Evolutionary conservation across 2,329 filamentous ascomycete species (phyloP), one percentile per base, ranked within the genome.

Genomic region (Iodosphaeria phyllophila): DNA sequence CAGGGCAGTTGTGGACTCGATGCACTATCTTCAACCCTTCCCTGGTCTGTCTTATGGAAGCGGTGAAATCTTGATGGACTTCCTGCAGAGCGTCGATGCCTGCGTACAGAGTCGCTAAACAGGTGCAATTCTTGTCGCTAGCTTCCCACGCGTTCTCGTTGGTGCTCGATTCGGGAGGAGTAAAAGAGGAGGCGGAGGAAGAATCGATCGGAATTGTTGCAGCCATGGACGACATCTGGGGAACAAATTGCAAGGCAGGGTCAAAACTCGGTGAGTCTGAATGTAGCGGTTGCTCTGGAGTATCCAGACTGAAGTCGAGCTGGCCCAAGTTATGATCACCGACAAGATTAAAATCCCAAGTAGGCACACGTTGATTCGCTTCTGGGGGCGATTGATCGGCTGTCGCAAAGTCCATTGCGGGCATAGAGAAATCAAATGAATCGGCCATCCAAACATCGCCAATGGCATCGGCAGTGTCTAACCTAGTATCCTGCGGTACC

Each of bases 71-170:
- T 3, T 34, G 33, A 1, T 62, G 54, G 2, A 65, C 48, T 20
- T 46, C 48, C 24, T 54, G 52, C 31, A 69, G 51, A 12, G 56
- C 54, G 30, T 60, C 52, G 3, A 68, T 47, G 4, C 62, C 53
- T 5, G 59, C 49, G 36, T 58, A 64, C 9, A 69, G 48, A 9
- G 44, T 50, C 1, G 56, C 51, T 1, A 60, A 51, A 31, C 64
- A 69, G 28, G 48, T 40, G 31, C 64, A 69, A 11, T 13, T 20
- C 6, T 6, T 17, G 18, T n/a, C 22, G 16, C 11, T 18, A 17
- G 15, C 14, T 24, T 7, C n/a, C 20, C 23, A 11, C 18, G 28
- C n/a, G n/a, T n/a, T n/a, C n/a, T n/a, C n/a, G n/a, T n/a, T n/a
- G n/a, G n/a, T n/a, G n/a, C n/a, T n/a, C n/a, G n/a, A n/a, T n/a